These are phyloP conservation scores for Xylariales sp. DNA, from an alignment of 2,329 filamentous ascomycete species.

Conservation along the genomic window DNA sequence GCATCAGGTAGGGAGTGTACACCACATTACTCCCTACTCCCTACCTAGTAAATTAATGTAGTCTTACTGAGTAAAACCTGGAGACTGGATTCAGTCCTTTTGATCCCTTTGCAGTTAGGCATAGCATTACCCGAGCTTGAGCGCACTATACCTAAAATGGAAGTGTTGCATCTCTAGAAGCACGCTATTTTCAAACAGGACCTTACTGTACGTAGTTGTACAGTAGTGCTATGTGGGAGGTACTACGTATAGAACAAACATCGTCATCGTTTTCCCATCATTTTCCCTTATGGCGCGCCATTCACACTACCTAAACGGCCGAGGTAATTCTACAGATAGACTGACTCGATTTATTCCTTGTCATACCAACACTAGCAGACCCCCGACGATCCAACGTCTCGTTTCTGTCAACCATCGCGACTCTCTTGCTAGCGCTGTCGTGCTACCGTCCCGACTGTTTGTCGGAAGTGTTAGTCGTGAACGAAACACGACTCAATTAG, in stretches of 20 bases:
- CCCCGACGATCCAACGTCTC: neutral
- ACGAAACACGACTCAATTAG: slow-evolving; percentile 26
- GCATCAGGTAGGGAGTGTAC: neutral
- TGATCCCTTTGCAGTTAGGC: too few species aligned
- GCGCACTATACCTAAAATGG: neutral
- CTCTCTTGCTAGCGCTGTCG: neutral
- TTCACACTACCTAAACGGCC: neutral
- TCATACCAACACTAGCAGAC: neutral
- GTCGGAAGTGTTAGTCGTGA: slow-evolving; percentile 2
- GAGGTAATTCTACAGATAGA: neutral
- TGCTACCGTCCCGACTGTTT: too few species aligned
- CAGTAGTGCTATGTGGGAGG: too few species aligned
- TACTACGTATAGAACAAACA: neutral
- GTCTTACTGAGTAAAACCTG: slow-evolving; percentile 31
- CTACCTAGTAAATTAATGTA: slow-evolving; percentile 15
- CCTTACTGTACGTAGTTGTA: neutral
- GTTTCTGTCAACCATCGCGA: too few species aligned
- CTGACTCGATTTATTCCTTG: neutral
- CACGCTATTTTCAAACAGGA: neutral
- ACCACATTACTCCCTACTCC: neutral
- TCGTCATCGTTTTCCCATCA: slow-evolving; percentile 3
- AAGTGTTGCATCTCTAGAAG: neutral
- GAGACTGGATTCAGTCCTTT: slow-evolving; percentile 23
- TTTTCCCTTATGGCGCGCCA: neutral
- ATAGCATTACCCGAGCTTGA: neutral